phyloP scores from a whole-genome alignment of 1,139 yeast genomes.

The Scheffersomyces segobiensis region DNA sequence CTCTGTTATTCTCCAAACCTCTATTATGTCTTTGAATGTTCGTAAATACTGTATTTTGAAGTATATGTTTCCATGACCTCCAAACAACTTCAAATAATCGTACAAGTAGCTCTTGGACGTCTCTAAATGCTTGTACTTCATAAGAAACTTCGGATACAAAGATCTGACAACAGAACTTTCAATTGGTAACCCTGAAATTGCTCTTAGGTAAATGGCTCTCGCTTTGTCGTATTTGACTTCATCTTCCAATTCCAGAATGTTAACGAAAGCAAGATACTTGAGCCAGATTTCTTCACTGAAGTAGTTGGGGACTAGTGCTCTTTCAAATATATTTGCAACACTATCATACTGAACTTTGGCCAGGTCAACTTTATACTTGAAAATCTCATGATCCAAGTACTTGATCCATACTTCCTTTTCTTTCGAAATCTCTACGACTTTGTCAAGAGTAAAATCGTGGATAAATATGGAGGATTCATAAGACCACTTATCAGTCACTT shows the following conservation, averaged over 20 bases:
- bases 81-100: constrained; percentile 25
- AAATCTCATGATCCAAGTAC: constrained; percentile 51
- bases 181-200: constrained; percentile 47
- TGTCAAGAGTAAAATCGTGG: constrained; percentile 42
- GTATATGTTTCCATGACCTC: constrained; percentile 21
- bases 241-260: constrained; percentile 10
- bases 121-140: constrained; percentile 19
- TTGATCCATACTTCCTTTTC: constrained; percentile 51
- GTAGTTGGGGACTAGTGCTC: constrained; percentile 62
- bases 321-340: constrained; percentile 50
- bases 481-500: constrained; percentile 60
- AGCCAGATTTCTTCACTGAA: constrained; percentile 55
- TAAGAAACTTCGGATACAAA: constrained; percentile 39
- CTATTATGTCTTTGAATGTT: constrained; percentile 18
- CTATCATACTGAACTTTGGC: constrained; percentile 7
- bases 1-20: constrained; percentile 16
- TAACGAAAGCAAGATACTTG: constrained; percentile 49
- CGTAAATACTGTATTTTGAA: constrained; percentile 26
- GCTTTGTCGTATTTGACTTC: constrained; percentile 24
- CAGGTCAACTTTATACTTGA: not conserved
- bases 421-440: constrained; percentile 18
- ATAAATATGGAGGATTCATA: constrained; percentile 54
- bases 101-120: constrained; percentile 29
- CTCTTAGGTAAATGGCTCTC: constrained; percentile 37
- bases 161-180: constrained; percentile 38